Conservation (phyloP, 306 rosid genomes). For the Vigna radiata region DNA sequence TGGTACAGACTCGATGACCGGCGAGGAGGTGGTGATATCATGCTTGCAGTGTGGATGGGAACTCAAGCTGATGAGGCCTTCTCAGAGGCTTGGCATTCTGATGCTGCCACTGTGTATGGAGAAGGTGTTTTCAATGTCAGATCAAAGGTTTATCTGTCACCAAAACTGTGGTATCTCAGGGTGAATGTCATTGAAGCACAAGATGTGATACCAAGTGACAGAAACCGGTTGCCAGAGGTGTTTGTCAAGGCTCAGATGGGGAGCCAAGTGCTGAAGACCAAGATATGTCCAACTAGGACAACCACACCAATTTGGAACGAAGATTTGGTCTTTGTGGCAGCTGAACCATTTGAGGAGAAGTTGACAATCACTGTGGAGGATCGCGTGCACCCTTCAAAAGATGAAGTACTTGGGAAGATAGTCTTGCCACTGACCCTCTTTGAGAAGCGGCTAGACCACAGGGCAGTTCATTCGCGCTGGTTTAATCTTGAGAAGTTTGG, state of each 20-base stretch:
- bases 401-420: slow-evolving; percentile 82
- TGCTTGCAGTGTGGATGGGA: slow-evolving; percentile 98
- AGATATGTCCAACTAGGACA: slow-evolving; percentile 64
- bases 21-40: slow-evolving; percentile 88
- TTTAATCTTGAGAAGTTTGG: slow-evolving; percentile 88
- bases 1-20: slow-evolving; percentile 88
- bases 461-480: slow-evolving; percentile 90
- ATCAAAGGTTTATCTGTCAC: slow-evolving; percentile 95
- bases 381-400: slow-evolving; percentile 71
- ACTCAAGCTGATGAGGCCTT: slow-evolving; percentile 98
- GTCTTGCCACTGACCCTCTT: slow-evolving; percentile 69
- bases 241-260: slow-evolving; percentile 90
- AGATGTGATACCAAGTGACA: slow-evolving; percentile 75
- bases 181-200: slow-evolving; percentile 90
- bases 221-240: slow-evolving; percentile 75
- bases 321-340: slow-evolving; percentile 88
- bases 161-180: slow-evolving; percentile 92
- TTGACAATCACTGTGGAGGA: slow-evolving; percentile 75
- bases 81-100: slow-evolving; percentile 95
- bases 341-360: slow-evolving; percentile 96
- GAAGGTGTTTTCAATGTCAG: slow-evolving; percentile 81
- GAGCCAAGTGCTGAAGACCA: slow-evolving; percentile 76
- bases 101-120: slow-evolving; percentile 82
- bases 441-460: slow-evolving; percentile 82
- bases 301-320: slow-evolving; percentile 86